phyloP scores from a whole-genome alignment of 2,329 filamentous ascomycete genomes.

The Alternaria rosae region DNA sequence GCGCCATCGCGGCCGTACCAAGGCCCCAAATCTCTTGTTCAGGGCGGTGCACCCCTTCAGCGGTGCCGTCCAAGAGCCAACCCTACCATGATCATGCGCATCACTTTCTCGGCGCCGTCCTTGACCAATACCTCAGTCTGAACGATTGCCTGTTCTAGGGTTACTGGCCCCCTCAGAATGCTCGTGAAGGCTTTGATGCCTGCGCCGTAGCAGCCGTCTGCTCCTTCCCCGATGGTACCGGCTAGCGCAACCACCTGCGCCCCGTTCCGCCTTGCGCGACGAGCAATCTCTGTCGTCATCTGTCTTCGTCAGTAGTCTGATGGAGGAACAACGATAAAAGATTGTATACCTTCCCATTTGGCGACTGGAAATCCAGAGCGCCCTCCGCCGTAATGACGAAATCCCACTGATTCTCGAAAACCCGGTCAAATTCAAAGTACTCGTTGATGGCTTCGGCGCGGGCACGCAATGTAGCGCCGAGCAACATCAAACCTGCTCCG shows the following conservation, averaged over 20 bases:
- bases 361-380: conserved; percentile 61
- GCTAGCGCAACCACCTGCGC: conserved; percentile 56
- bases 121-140: conserved; percentile 45
- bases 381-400: conserved; percentile 63
- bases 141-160: conserved; percentile 45
- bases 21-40: conserved; percentile 7
- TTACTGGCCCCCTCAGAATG: conserved; percentile 44
- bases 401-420: conserved; percentile 57
- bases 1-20: conserved; percentile 6
- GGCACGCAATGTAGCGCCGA: conserved; percentile 57
- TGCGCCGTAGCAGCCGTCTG: conserved; percentile 36
- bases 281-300: conserved; percentile 62
- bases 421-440: conserved; percentile 57
- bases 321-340: background rate
- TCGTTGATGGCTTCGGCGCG: conserved; percentile 61
- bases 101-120: conserved; percentile 49
- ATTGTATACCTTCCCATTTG: conserved; percentile 50
- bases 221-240: conserved; percentile 40
- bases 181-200: conserved; percentile 49
- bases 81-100: conserved; percentile 50
- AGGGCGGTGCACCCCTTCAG: conserved; percentile 10
- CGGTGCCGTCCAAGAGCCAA: conserved; percentile 29
- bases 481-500: conserved; percentile 59
- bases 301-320: conserved; percentile 28
- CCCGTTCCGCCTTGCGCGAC: conserved; percentile 55